Evolutionary conservation across 2,329 filamentous ascomycete genomes (phyloP).

Genomic region (Penicillium sclerotiorum): DNA sequence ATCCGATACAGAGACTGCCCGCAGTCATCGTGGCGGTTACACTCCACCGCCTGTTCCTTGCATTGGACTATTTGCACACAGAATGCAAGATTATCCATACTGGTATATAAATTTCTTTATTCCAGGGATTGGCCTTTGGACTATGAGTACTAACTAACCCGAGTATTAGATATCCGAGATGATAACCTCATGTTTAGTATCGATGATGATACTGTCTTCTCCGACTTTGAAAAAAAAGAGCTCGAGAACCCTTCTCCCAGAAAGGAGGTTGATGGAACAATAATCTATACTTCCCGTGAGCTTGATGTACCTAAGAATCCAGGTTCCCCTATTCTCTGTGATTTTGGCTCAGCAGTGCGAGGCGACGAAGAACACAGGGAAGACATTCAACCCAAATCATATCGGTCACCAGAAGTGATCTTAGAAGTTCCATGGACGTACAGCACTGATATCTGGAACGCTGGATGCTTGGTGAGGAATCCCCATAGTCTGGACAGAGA

Average conservation of each 20-base stretch:
- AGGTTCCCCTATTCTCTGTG: slow-evolving; percentile 48
- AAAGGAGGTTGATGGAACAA: not conserved
- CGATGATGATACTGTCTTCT: not conserved
- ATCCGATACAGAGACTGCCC: too few relatives aligned
- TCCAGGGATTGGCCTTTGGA: too few relatives aligned
- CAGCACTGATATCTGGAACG: slow-evolving; percentile 47
- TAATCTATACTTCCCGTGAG: not conserved
- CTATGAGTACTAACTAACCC: too few relatives aligned
- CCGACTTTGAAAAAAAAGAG: not conserved
- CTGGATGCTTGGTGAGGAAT: slow-evolving; percentile 6
- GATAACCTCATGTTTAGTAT: too few relatives aligned
- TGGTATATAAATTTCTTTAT: too few relatives aligned
- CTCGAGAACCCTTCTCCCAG: not conserved
- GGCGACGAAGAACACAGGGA: slow-evolving; percentile 38
- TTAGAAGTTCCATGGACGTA: slow-evolving; percentile 50
- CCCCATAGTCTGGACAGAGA: too few relatives aligned
- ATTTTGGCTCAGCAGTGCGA: slow-evolving; percentile 52
- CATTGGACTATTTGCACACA: too few relatives aligned
- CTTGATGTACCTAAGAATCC: slow-evolving; percentile 11
- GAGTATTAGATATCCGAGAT: too few relatives aligned
- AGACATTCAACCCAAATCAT: slow-evolving; percentile 36
- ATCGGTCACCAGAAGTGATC: slow-evolving; percentile 50
- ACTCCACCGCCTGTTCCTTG: too few relatives aligned
- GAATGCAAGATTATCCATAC: too few relatives aligned
- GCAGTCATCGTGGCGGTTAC: too few relatives aligned